Conservation (phyloP, 768 basidiomycete species). For the Trametes cingulata region DNA sequence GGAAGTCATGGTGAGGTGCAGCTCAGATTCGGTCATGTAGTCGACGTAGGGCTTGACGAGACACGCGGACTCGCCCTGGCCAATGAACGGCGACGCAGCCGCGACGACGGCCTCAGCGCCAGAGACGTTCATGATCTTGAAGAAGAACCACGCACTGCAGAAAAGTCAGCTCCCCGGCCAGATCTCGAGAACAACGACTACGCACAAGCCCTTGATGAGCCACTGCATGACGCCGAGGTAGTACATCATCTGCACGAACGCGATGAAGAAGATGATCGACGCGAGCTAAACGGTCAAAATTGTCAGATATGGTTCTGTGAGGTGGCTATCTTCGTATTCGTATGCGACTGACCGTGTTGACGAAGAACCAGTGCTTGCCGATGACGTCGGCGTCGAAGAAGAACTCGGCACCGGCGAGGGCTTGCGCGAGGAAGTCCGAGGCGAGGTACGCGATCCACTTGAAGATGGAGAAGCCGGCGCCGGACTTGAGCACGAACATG, state of each 20-base stretch:
- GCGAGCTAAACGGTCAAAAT: conserved; percentile 44
- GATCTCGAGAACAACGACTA: no score
- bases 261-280: conserved; percentile 92
- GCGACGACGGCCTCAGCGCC: conserved; percentile 94
- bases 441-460: conserved; percentile 80
- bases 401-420: conserved; percentile 70
- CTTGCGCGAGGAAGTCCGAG: conserved; percentile 74
- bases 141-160: conserved; percentile 86
- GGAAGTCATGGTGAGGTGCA: conserved; percentile 89
- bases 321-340: no score
- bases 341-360: conserved; percentile 58
- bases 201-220: conserved; percentile 83
- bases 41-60: conserved; percentile 84
- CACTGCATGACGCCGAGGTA: conserved; percentile 93
- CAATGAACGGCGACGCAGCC: conserved; percentile 91
- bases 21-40: conserved; percentile 80
- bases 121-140: conserved; percentile 88
- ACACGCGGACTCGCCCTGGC: conserved; percentile 88
- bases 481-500: conserved; percentile 84
- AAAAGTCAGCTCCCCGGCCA: conserved; percentile 10
- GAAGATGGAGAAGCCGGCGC: conserved; percentile 83
- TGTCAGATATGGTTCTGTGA: not conserved
- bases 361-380: conserved; percentile 80
- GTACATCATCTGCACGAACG: conserved; percentile 90
- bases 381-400: conserved; percentile 76